Conservation (phyloP, 257 asterid genomes). For the Marsdenia floribunda region DNA sequence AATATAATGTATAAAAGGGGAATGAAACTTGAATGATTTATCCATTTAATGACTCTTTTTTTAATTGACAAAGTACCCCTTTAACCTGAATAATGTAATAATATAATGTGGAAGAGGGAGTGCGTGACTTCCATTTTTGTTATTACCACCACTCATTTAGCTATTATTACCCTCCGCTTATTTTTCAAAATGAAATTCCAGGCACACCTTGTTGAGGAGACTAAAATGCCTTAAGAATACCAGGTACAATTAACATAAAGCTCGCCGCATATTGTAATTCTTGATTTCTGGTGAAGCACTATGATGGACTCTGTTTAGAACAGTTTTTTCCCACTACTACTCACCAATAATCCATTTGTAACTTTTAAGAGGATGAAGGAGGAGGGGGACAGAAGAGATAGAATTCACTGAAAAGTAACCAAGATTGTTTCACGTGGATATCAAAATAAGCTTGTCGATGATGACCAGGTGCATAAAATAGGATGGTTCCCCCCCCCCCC, state of each 20-base stretch:
- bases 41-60: too few relatives aligned
- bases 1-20: too few relatives aligned
- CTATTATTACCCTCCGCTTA: background rate
- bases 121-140: too few relatives aligned
- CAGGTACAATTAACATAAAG: too few relatives aligned
- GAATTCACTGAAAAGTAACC: background rate
- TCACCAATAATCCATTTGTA: background rate
- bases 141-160: too few relatives aligned
- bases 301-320: background rate
- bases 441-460: slow-evolving; percentile 5
- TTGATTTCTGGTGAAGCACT: background rate
- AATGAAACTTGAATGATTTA: too few relatives aligned
- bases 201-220: background rate
- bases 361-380: background rate
- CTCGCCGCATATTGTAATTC: background rate
- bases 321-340: background rate
- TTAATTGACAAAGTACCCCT: background rate
- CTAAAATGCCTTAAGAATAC: background rate
- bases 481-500: too few relatives aligned
- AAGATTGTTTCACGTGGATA: slow-evolving; percentile 2
- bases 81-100: background rate
- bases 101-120: background rate
- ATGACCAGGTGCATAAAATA: slow-evolving; percentile 4
- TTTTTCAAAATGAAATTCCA: too few relatives aligned
- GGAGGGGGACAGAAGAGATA: background rate